A percentile compares a stretch with the other conserved stretches of the same genome.
Evolutionary conservation across 2,329 filamentous ascomycete genomes (phyloP).

Genomic region (Trichophyton rubrum): DNA sequence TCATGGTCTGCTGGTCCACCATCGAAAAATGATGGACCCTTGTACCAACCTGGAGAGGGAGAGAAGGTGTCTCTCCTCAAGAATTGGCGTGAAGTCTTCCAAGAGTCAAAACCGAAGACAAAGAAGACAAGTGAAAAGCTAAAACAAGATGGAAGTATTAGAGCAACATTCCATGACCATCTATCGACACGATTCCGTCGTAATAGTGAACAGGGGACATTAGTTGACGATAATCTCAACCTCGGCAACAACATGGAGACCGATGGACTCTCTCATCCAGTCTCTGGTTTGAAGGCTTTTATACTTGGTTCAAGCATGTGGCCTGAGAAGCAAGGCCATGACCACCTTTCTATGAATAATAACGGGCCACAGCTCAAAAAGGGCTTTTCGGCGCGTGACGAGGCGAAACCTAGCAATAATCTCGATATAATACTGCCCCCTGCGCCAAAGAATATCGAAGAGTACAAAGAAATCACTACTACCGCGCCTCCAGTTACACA

Average conservation of each 20-base stretch:
- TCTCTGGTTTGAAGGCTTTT: too few relatives aligned
- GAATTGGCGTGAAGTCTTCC: slow-evolving; percentile 37
- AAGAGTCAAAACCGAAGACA: slow-evolving; percentile 19
- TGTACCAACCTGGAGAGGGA: slow-evolving; percentile 29
- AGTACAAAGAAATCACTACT: not conserved
- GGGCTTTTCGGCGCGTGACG: not conserved
- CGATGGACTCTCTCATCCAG: not conserved
- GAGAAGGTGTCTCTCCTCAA: slow-evolving; percentile 34
- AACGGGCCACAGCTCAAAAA: slow-evolving; percentile 5
- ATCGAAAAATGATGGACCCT: slow-evolving; percentile 19
- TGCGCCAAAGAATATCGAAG: not conserved
- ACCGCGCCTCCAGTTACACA: not conserved
- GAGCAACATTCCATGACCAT: not conserved
- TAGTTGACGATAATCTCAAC: not conserved
- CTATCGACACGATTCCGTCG: not conserved
- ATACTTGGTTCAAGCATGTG: too few relatives aligned
- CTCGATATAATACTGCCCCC: not conserved
- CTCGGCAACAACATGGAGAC: not conserved
- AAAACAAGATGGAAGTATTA: not conserved
- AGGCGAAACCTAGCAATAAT: not conserved
- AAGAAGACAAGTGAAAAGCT: not conserved
- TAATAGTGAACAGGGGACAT: not conserved
- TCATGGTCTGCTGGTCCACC: slow-evolving; percentile 28
- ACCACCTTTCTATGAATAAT: not conserved
- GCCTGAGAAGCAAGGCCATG: not conserved